Conservation (phyloP, 257 asterid genomes). For the Penstemon davidsonii region DNA sequence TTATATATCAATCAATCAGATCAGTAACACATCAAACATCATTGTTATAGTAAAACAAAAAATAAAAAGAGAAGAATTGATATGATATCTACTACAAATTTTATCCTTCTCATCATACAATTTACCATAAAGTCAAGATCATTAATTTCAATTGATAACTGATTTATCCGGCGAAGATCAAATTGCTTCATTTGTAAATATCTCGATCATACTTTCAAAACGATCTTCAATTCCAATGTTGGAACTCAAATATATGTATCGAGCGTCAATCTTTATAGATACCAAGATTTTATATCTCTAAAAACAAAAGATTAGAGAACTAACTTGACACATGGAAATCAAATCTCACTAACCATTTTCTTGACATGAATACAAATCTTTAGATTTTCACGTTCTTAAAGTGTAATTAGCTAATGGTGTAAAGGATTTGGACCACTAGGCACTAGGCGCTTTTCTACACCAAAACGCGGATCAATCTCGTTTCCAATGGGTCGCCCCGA, state of each 20-base stretch:
- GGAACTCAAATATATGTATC: too few relatives aligned
- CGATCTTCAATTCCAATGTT: too few relatives aligned
- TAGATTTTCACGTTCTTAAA: background rate
- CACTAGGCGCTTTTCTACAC: slow-evolving; percentile 72
- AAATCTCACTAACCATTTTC: slow-evolving; percentile 30
- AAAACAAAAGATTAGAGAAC: slow-evolving; percentile 16
- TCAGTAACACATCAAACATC: background rate
- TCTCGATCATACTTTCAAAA: too few relatives aligned
- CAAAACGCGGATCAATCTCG: slow-evolving; percentile 64
- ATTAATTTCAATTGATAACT: background rate
- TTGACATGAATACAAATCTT: slow-evolving; percentile 10
- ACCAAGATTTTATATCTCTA: too few relatives aligned
- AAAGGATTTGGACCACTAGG: slow-evolving; percentile 88
- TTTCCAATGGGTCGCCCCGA: slow-evolving; percentile 14
- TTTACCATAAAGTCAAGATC: slow-evolving; percentile 4
- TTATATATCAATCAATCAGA: slow-evolving; percentile 13
- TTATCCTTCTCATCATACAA: slow-evolving; percentile 29
- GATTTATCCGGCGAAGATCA: too few relatives aligned
- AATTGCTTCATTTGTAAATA: too few relatives aligned
- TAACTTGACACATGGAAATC: slow-evolving; percentile 18
- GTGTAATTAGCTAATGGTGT: slow-evolving; percentile 48
- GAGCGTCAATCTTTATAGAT: too few relatives aligned
- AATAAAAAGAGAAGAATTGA: slow-evolving; percentile 15
- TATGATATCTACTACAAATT: slow-evolving; percentile 20
- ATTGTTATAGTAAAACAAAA: background rate